Base-by-base conservation (phyloP, 2,329 filamentous ascomycete species). In the Colletotrichum navitas region DNA sequence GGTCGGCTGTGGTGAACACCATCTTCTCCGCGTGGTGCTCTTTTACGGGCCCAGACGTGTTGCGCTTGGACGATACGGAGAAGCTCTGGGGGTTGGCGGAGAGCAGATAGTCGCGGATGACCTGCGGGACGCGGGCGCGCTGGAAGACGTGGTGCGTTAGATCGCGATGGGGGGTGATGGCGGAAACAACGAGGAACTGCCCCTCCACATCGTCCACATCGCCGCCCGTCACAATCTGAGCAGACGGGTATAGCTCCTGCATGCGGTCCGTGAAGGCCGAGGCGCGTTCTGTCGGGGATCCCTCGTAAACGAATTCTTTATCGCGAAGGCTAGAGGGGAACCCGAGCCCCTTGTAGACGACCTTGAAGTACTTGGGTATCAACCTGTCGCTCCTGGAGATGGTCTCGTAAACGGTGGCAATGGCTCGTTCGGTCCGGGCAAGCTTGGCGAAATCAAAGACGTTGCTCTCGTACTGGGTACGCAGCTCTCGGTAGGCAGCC, bases 251-350 rank as follows among this genome's bases (percentile, higher is more conserved):
- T 77, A 97, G 92, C 79, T 95, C 92, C 78, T 97, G 95, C 89
- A 98, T 94, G 61, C 94, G 92, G 79, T 98, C 95, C 1, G 93
- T 94, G 76, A 98, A 98, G 5, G 90, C 91, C 1, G 91, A 89
- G 51, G 94, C 90, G 29, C 93, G 89, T 81, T 98, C 95, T 8
- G 86, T 90, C 0, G 92, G 87, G 1, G 90, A 89, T 0, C 93
- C 94, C 81, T 98, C 94, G 76, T 97, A 97, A 66, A 98, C 92
- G 80, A 94, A 98, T 71, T 95, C 92, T 82, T 97, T 97, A 80
- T 98, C 94, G 63, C 94, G 89, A 29, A 98, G 81, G 60, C 88
- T 92, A 1, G 90, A 78, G 1, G 95, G 93, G 81, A 98, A 98
- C 1, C 95, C 95, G 66, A 97, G 89, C 6, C 95, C 95, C 77